phyloP scores from a whole-genome alignment of 768 basidiomycete species.

The Royoungia palumana region DNA sequence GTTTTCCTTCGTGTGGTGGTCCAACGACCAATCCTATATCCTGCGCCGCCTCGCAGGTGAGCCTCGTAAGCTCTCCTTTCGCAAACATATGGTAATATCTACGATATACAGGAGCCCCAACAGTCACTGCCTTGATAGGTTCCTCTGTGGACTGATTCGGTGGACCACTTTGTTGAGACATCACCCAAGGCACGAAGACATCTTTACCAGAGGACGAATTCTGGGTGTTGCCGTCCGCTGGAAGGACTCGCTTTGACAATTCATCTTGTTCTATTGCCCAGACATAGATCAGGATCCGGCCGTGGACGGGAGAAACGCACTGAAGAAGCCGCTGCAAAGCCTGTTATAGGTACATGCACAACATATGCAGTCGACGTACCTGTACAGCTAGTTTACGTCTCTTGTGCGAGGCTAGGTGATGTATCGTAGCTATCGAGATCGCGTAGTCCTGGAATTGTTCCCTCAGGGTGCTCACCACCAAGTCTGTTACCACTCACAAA shows the following conservation, averaged over 20 bases:
- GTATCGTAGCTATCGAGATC: conserved; percentile 96
- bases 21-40: conserved; percentile 56
- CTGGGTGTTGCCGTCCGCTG: conserved; percentile 19
- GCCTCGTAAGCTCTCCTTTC: conserved; percentile 64
- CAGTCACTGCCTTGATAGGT: neutral
- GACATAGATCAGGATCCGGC: conserved; percentile 87
- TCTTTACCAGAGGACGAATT: conserved; percentile 53
- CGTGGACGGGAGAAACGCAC: conserved; percentile 62
- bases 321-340: conserved; percentile 54
- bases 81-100: conserved; percentile 97
- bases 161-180: conserved; percentile 37
- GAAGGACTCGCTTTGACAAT: conserved; percentile 70
- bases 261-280: conserved; percentile 96
- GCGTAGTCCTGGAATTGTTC: conserved; percentile 74
- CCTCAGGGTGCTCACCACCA: conserved; percentile 1
- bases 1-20: conserved; percentile 16
- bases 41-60: conserved; percentile 62
- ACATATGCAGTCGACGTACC: conserved; percentile 38
- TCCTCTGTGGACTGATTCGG: conserved; percentile 15
- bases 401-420: conserved; percentile 82
- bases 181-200: conserved; percentile 89
- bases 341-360: neutral
- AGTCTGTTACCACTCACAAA: conserved; percentile 57
- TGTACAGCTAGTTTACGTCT: conserved; percentile 72
- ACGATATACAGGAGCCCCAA: conserved; percentile 51